Evolutionary conservation across 257 asterid genomes (phyloP).

Genomic region (Hygrophila difformis): DNA sequence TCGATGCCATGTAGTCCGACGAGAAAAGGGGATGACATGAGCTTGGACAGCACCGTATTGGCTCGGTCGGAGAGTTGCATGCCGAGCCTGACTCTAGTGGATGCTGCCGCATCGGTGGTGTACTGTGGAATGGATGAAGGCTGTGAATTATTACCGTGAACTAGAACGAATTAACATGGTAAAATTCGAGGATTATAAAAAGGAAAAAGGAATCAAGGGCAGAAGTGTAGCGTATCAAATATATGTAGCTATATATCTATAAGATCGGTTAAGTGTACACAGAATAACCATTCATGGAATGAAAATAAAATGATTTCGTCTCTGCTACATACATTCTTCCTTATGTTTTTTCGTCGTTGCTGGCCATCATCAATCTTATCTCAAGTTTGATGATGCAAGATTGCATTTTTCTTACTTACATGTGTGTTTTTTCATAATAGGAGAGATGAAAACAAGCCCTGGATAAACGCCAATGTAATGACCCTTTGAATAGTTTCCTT

Average conservation of each 20-base stretch:
- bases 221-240: constrained; percentile 11
- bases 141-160: constrained; percentile 18
- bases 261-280: constrained; percentile 13
- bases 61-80: constrained; percentile 66
- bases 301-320: constrained; percentile 1
- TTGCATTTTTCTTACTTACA: no score
- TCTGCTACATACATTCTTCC: background rate
- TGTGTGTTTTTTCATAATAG: no score
- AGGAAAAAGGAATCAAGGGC: no score
- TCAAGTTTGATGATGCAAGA: no score
- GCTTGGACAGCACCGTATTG: constrained; percentile 22
- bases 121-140: constrained; percentile 28
- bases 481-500: no score
- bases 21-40: constrained; percentile 13
- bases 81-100: constrained; percentile 42
- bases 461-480: no score
- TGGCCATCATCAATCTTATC: background rate
- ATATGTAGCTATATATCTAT: background rate
- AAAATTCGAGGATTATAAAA: no score
- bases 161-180: background rate
- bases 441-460: no score
- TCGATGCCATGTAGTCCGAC: constrained; percentile 75
- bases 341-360: background rate
- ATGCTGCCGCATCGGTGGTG: constrained; percentile 23
- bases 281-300: constrained; percentile 23